These are phyloP conservation scores for Phyllosticta paracitricarpa DNA, from an alignment of 2,329 filamentous ascomycete species.

Conservation along the genomic window DNA sequence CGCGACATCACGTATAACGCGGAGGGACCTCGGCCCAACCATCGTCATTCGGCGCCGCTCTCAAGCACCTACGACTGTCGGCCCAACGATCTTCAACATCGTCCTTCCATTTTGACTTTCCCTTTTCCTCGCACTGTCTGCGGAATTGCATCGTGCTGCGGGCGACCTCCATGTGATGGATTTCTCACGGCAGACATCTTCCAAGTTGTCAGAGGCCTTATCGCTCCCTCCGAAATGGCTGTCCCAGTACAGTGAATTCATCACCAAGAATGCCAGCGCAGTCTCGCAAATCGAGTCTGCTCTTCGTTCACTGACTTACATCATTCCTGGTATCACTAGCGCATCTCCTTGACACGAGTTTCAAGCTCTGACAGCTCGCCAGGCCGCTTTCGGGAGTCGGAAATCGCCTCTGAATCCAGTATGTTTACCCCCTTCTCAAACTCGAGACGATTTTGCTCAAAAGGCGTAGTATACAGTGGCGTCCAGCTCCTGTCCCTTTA, in stretches of 20 bases:
- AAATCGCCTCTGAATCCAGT: conserved; percentile 85
- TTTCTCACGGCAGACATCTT: conserved; percentile 30
- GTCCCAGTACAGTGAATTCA: conserved; percentile 73
- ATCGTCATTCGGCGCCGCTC: neutral
- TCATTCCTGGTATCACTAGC: conserved; percentile 66
- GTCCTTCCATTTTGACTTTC: neutral
- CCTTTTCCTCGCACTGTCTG: neutral
- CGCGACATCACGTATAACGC: conserved; percentile 2
- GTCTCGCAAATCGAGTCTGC: conserved; percentile 94
- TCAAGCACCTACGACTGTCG: neutral
- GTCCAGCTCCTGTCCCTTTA: conserved; percentile 87
- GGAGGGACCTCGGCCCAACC: conserved; percentile 6
- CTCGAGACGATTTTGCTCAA: conserved; percentile 14
- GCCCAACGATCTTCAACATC: neutral
- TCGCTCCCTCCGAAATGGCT: conserved; percentile 57
- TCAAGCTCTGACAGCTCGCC: neutral
- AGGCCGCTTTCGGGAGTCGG: conserved; percentile 82
- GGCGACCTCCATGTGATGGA: conserved; percentile 8
- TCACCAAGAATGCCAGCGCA: conserved; percentile 86
- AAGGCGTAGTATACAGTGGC: conserved; percentile 58
- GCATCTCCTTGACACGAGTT: neutral
- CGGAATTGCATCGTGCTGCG: neutral
- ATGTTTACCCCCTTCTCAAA: conserved; percentile 21
- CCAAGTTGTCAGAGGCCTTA: conserved; percentile 37
- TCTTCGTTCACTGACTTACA: conserved; percentile 84